phyloP scores from a whole-genome alignment of 2,329 filamentous ascomycete genomes.

The Tolypocladium ovalisporum region DNA sequence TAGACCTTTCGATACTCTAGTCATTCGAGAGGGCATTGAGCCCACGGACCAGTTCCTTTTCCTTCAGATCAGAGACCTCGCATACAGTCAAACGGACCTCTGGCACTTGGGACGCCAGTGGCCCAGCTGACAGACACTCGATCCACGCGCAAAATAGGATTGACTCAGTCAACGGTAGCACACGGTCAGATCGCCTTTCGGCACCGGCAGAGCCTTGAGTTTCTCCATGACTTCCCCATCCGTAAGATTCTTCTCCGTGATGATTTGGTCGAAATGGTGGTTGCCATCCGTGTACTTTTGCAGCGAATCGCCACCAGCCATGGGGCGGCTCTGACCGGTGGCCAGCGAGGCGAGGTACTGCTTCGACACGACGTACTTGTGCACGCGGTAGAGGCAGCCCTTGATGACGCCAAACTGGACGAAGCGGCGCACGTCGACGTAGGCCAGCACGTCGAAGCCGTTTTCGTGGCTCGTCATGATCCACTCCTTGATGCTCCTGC shows the following conservation, averaged over 20 bases:
- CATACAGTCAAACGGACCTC: background rate
- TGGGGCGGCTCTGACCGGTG: conserved; percentile 36
- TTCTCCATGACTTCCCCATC: conserved; percentile 61
- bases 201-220: conserved; percentile 45
- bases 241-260: conserved; percentile 60
- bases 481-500: conserved; percentile 80
- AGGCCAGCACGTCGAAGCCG: conserved; percentile 54
- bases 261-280: conserved; percentile 74
- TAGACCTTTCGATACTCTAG: background rate
- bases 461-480: conserved; percentile 61
- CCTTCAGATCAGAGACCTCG: background rate
- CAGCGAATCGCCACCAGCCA: conserved; percentile 37
- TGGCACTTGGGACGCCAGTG: background rate
- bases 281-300: conserved; percentile 62
- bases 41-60: background rate
- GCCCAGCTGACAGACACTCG: too few species aligned
- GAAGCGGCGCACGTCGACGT: conserved; percentile 80
- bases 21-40: background rate
- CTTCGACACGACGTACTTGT: conserved; percentile 74
- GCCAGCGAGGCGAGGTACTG: conserved; percentile 47
- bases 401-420: conserved; percentile 96
- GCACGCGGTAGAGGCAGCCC: conserved; percentile 82
- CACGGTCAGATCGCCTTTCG: conserved; percentile 41
- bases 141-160: too few species aligned
- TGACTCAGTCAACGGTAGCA: conserved; percentile 35